Base-by-base conservation (phyloP, 495 filamentous ascomycete species). In the Halenospora varia region DNA sequence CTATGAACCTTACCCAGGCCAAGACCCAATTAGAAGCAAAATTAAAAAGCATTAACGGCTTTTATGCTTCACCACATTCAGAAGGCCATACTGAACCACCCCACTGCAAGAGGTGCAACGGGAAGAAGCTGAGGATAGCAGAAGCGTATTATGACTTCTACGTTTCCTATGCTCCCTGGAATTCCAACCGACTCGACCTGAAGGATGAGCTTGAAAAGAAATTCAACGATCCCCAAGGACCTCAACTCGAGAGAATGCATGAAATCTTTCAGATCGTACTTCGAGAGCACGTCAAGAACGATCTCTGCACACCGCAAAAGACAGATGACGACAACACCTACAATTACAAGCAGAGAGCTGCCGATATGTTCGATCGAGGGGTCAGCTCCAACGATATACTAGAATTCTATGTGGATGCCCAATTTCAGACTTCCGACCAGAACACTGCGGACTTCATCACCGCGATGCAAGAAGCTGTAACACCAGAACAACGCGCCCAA, bases 121-220 rank as follows among this genome's bases (percentile, higher is more conserved):
- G 65, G 59, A 60, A 56, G 66, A 62, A 65, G 60, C 15, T 56
- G 39, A 18, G 45, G 60, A 60, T 68, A 62, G 53, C 51, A 63
- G 42, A 65, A 63, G 65, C 64, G 45, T 49, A 66, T 60, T 45
- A 53, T 51, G 47, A 60, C 17, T 39, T 71, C 67, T 62, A 63
- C 62, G 41, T 68, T 55, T 44, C 58, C 44, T 2, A 53, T 64
- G 25, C 71, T 35, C 58, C 57, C 2, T 66, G 61, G 61, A 53
- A 55, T 17, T 19, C 22, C 11, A 25, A 56, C 6, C 41, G 42
- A 20, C 47, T 44, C 11, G 56, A 61, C 42, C 60, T 62, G 10
- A 60, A 62, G 2, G 64, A 64, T 13, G 63, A 56, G 35, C 61
- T 64, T 19, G 39, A 46, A 22, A 47, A 18, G 49, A 62, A 66